phyloP scores from a whole-genome alignment of 768 basidiomycete genomes.

The Lentinula boryana region DNA sequence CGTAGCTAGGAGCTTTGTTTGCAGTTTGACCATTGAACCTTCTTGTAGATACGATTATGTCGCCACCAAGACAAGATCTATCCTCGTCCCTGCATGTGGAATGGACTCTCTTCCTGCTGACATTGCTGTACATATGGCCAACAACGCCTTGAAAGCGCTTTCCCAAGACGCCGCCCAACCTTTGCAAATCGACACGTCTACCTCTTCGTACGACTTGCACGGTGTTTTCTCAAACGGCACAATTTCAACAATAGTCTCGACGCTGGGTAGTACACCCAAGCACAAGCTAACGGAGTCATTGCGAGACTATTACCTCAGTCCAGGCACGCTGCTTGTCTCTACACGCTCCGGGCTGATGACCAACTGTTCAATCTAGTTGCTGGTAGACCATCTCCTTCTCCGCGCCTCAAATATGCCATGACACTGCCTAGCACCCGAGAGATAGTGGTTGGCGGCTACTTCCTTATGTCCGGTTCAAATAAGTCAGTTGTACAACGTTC shows the following conservation, averaged over 20 bases:
- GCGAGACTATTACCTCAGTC: conserved; percentile 33
- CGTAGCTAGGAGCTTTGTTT: conserved; percentile 17
- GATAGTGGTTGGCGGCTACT: conserved; percentile 27
- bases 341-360: neutral
- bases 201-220: conserved; percentile 40
- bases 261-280: conserved; percentile 31
- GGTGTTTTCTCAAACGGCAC: conserved; percentile 66
- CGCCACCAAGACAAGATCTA: conserved; percentile 63
- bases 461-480: conserved; percentile 37
- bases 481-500: conserved; percentile 39
- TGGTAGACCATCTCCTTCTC: conserved; percentile 17
- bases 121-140: conserved; percentile 58
- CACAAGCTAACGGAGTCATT: conserved; percentile 25
- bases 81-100: conserved; percentile 77
- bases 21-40: conserved; percentile 7
- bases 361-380: conserved; percentile 10
- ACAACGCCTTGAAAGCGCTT: conserved; percentile 55
- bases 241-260: conserved; percentile 31
- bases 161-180: conserved; percentile 15
- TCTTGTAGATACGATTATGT: conserved; percentile 56
- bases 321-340: conserved; percentile 21
- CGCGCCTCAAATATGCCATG: conserved; percentile 30
- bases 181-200: conserved; percentile 45
- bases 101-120: conserved; percentile 80
- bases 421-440: conserved; percentile 28